Conservation (phyloP, 805 yeast species). For the Wickerhamomyces xylosicus region DNA sequence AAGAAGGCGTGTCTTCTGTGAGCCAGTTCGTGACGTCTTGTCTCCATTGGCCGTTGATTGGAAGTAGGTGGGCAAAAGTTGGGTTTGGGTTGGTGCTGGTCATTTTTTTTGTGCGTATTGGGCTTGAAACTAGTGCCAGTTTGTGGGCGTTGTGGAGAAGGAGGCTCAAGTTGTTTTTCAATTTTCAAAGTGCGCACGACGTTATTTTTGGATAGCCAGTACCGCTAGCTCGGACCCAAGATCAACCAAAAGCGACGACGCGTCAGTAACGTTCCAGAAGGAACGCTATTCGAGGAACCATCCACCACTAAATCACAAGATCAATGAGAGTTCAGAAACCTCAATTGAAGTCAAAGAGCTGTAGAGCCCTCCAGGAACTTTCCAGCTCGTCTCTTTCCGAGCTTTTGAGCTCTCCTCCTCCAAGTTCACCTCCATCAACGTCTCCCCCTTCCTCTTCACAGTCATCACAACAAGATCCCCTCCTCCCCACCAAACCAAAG, state of each 20-base stretch:
- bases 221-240: no score
- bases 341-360: no score
- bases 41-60: constrained; percentile 75
- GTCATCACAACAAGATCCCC: not conserved
- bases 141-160: no score
- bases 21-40: constrained; percentile 66
- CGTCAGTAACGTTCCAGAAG: no score
- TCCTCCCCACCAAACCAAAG: not conserved
- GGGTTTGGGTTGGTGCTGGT: constrained; percentile 8
- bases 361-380: no score
- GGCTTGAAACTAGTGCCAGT: no score
- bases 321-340: not conserved
- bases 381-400: not conserved
- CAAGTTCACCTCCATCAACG: not conserved
- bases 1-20: constrained; percentile 84
- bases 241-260: no score
- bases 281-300: no score
- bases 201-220: no score
- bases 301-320: no score
- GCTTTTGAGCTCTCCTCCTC: not conserved
- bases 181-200: no score
- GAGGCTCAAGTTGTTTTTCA: no score
- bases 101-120: not conserved
- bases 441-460: not conserved
- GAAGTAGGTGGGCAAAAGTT: constrained; percentile 45